Evolutionary conservation across 805 yeast genomes (phyloP).

Genomic region (Yamadazyma laniorum): DNA sequence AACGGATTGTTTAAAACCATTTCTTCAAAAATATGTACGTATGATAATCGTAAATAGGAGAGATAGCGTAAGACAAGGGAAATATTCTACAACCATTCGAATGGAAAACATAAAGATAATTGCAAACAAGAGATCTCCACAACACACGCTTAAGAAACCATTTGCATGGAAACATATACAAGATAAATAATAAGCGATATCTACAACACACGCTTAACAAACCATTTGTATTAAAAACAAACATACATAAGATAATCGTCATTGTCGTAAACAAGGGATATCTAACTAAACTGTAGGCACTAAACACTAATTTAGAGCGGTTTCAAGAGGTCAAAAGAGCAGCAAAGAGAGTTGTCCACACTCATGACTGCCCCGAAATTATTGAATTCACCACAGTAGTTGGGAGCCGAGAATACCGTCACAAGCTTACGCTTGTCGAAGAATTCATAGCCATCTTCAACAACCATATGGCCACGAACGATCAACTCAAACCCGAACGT

Average conservation of each 20-base stretch:
- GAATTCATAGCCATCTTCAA: conserved; percentile 84
- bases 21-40: too few relatives aligned
- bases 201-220: too few relatives aligned
- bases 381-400: conserved; percentile 78
- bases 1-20: too few relatives aligned
- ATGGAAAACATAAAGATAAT: too few relatives aligned
- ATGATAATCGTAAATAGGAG: too few relatives aligned
- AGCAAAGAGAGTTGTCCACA: conserved; percentile 63
- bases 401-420: conserved; percentile 80
- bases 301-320: conserved; percentile 35
- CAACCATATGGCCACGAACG: conserved; percentile 87
- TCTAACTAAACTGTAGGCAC: not conserved
- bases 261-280: conserved; percentile 2
- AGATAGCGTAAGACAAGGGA: too few relatives aligned
- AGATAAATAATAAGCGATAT: too few relatives aligned
- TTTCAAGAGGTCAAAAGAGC: conserved; percentile 69
- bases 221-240: not conserved
- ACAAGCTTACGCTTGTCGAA: conserved; percentile 72
- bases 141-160: too few relatives aligned
- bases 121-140: too few relatives aligned
- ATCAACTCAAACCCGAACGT: conserved; percentile 71
- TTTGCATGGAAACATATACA: too few relatives aligned
- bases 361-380: conserved; percentile 81
- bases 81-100: too few relatives aligned
- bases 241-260: conserved; percentile 3